These are phyloP conservation scores for Phycomyces nitens DNA, from an alignment of 192 early-diverging fungal genomes.

Conservation along the genomic window DNA sequence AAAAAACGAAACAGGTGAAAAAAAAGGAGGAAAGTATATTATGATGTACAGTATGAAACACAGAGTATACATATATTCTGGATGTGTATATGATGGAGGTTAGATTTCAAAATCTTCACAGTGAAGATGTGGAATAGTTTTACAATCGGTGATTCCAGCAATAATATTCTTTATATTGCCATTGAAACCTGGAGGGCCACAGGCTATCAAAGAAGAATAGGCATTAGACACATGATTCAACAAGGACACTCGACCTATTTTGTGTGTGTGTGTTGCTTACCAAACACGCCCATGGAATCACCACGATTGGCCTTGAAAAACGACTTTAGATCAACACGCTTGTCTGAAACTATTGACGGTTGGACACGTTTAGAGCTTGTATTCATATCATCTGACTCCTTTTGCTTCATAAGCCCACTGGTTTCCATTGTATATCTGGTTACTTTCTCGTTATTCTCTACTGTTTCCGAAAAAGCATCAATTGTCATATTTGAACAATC, in stretches of 20 bases:
- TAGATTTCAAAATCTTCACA: constrained; percentile 27
- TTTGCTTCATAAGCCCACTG: neutral
- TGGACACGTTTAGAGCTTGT: neutral
- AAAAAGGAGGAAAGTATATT: too few species aligned
- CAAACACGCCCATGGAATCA: constrained; percentile 2
- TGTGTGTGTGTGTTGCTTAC: too few species aligned
- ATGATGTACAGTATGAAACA: too few species aligned
- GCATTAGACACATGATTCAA: neutral
- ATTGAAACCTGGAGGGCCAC: constrained; percentile 27
- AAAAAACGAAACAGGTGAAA: too few species aligned
- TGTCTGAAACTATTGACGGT: constrained; percentile 5
- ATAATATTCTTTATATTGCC: constrained; percentile 21
- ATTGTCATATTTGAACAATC: neutral
- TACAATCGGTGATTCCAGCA: neutral
- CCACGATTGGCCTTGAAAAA: neutral
- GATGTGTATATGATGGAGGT: neutral
- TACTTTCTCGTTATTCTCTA: neutral
- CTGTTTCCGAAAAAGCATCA: neutral
- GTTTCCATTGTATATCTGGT: neutral
- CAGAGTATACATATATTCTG: neutral
- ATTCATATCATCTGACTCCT: neutral
- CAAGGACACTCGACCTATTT: too few species aligned
- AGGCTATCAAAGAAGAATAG: constrained; percentile 18
- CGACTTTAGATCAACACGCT: neutral
- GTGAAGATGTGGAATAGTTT: constrained; percentile 5